Evolutionary conservation across 495 filamentous ascomycete species (phyloP).

Genomic region (Podospora australis): DNA sequence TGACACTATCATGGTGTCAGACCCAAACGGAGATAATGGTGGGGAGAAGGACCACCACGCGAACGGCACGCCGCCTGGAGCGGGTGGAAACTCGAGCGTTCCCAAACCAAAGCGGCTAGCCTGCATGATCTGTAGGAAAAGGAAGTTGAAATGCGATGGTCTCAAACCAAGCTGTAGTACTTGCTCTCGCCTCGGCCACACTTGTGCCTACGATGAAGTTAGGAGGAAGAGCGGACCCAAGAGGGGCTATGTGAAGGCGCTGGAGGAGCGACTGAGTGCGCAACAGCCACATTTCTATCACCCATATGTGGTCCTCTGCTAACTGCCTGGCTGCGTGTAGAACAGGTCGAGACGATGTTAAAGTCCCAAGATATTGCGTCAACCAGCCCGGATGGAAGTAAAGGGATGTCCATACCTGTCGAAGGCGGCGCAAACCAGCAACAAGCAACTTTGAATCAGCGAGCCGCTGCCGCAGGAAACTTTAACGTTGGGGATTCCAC

Average conservation of each 20-base stretch:
- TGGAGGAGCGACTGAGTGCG: conserved; percentile 90
- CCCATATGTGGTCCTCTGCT: conserved; percentile 12
- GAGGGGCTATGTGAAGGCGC: conserved; percentile 93
- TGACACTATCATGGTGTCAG: conserved; percentile 33
- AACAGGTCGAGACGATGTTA: conserved; percentile 89
- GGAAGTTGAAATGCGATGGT: conserved; percentile 82
- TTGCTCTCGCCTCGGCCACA: conserved; percentile 80
- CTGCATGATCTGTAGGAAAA: conserved; percentile 91
- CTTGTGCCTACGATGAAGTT: conserved; percentile 92
- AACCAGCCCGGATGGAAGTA: conserved; percentile 26
- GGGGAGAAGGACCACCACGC: conserved; percentile 20
- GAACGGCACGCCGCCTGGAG: conserved; percentile 22
- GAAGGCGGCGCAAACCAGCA: conserved; percentile 26
- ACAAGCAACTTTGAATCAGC: conserved; percentile 22
- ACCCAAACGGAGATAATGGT: conserved; percentile 25
- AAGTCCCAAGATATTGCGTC: conserved; percentile 58
- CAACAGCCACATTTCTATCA: conserved; percentile 10
- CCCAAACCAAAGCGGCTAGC: conserved; percentile 90
- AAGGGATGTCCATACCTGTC: conserved; percentile 25
- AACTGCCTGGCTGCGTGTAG: too few relatives aligned
- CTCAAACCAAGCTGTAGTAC: conserved; percentile 83
- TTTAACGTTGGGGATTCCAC: conserved; percentile 41
- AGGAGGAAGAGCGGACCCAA: conserved; percentile 97
- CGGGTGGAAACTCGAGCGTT: conserved; percentile 53
- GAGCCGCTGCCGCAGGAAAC: conserved; percentile 30